Conservation (phyloP, 257 asterid genomes). For the Pogostemon cablin region DNA sequence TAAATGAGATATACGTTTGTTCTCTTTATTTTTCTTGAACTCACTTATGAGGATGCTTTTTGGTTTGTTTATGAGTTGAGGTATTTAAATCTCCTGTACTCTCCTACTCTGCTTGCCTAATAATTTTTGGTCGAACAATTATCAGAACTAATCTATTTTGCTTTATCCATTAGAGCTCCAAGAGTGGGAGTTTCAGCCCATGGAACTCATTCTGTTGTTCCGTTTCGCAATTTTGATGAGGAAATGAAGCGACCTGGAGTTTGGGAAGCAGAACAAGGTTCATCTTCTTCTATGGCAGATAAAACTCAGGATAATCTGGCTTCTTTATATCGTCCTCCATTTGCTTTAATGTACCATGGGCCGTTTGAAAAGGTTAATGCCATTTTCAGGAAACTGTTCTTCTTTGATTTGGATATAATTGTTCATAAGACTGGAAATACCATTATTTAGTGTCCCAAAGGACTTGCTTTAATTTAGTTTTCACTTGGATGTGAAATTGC, state of each 20-base stretch:
- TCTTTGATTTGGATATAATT: conserved; percentile 1
- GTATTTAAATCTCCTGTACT: background rate
- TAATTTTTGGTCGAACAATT: background rate
- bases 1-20: background rate
- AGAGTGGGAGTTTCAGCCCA: conserved; percentile 61
- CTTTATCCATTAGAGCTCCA: conserved; percentile 45
- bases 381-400: conserved; percentile 22
- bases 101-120: conserved; percentile 15
- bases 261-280: conserved; percentile 76
- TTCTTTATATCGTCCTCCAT: conserved; percentile 95
- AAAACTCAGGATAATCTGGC: conserved; percentile 88
- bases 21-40: background rate
- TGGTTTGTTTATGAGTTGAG: background rate
- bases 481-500: background rate
- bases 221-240: conserved; percentile 96
- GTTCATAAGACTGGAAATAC: background rate
- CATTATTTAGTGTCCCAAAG: conserved; percentile 17
- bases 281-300: conserved; percentile 65
- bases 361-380: conserved; percentile 81
- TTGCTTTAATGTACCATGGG: conserved; percentile 85
- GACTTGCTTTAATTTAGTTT: background rate
- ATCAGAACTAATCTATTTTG: conserved; percentile 18
- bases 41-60: background rate
- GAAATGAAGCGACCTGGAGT: conserved; percentile 85
- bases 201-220: conserved; percentile 75